Evolutionary conservation across 1,284 basidiomycete species (phyloP), one percentile per base, ranked within the genome.

Genomic region (Coniophora puteana): DNA sequence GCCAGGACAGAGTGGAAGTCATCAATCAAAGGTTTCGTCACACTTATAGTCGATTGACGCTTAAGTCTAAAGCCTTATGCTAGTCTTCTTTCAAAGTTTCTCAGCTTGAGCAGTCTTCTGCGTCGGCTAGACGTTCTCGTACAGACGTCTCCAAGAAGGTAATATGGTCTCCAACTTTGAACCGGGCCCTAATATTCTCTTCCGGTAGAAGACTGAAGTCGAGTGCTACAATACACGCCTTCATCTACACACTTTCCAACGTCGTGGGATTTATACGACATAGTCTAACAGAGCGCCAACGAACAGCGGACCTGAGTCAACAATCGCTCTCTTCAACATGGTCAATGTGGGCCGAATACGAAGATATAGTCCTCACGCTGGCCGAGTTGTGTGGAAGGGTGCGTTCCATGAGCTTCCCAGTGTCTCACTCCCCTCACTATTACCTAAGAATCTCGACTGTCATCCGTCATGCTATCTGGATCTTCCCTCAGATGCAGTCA

Each of bases 91-190:
- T 59, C 64, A 21, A 69, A 77, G 8, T 87, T 87, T 54, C 45
- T 83, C 28, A 70, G 63, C 5, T 78, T 87, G 38, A 86, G 86
- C 2, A 75, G 76, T 2, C 55, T 78, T 2, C 55, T 83, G 36
- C 75, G 84, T 36, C 73, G 85, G n/a, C 51, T 88, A 4, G 84
- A 89, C 36, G 58, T 63, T 1, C 52, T 84, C 11, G 50, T 76
- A 4, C 56, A 56, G n/a, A 44, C 51, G 4, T 53, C 79, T 26
- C 67, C 71, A 34, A 49, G 47, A 24, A 72, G 66, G 83, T 82
- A 47, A n/a, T n/a, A n/a, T n/a, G n/a, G 16, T 55, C 50, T 31
- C 36, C n/a, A 41, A 14, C 4, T 16, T 26, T 3, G 4, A 12
- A 45, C 54, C 11, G 8, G 8, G 3, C 24, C n/a, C 3, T 4